Evolutionary conservation across 139 green algal genomes (phyloP), one percentile per base, ranked within the genome.

Genomic region (Desmodesmus armatus): DNA sequence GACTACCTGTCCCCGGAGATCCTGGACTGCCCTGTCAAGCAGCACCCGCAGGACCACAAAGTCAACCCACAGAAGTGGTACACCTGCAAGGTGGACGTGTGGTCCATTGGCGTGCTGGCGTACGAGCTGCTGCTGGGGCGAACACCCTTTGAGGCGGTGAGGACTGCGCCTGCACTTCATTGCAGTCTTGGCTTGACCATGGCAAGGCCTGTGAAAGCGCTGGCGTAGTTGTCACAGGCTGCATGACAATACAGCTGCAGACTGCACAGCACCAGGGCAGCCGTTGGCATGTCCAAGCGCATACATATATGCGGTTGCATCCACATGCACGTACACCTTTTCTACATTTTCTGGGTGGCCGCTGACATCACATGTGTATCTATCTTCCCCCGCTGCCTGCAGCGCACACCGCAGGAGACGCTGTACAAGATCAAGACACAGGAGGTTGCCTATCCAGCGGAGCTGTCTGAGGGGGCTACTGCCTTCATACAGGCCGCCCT

Each of bases 1-100:
- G 90, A 95, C 87, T 95, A 95, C 86, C 87, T 95, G 63, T 87
- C 91, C 0, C 92, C 92, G 11, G 92, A 95, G 87, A 91, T 95
- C 70, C 75, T 95, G 78, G 86, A 90, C 79, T 92, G 89, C 76
- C 89, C 90, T 15, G 87, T 91, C 55, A 94, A 95, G 88, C 80
- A 88, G 43, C 80, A 94, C 70, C 89, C 89, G 1, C 49, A 87
- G 51, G 89, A 95, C 49, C 78, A 93, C 89, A 95, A 94, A 79
- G 69, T 88, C 27, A 88, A 91, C 40, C 89, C 89, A 37, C 73
- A 80, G 43, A 85, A 74, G 31, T 87, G 87, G 27, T 93, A 93
- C 88, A 90, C 83, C 82, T 85, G 84, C 86, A 91, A 92, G 74
- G 89, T 94, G 25, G 91, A 94, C 87, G 86, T 88, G 69, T 94